Evolutionary conservation across 441 rosid species (phyloP), one percentile per base, ranked within the genome.

Genomic region (Cnidoscolus chayamansa): DNA sequence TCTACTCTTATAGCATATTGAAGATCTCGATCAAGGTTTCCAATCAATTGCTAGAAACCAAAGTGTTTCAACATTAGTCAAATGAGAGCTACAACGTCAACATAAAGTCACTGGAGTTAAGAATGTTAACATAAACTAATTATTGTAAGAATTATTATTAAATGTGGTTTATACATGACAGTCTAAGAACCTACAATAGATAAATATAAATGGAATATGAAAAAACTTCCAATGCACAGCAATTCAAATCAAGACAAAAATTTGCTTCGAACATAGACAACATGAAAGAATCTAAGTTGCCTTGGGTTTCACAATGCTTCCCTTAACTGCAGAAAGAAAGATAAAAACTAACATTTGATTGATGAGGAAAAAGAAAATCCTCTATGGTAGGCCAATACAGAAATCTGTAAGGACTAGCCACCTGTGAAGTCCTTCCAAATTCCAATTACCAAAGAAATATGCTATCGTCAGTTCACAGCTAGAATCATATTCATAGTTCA

Each of bases 11-110:
- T 87, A 66, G 99, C 94, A 84, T 93, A 93, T 81, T 93, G 93
- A 83, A 96, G 86, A 87, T 96, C 99, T 66, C 98, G 92, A 79
- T 86, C 96, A 81, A 96, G 97, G 81, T 96, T 96, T 73, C 84
- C 72, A 65, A 96, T 86, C 79, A 96, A 84, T 91, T 84, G 93
- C 99, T 95, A 93, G 78, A 78, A 48, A 84, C 74, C 72, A 72
- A 81, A 82, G 65, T 53, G 40, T 63, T 72, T 68, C 47, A 81
- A 55, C n/a, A 74, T 86, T 78, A 85, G 86, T 64, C 57, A 75
- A 72, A 48, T 37, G 61, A 61, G 68, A 68, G 63, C 62, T 56
- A 61, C 63, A 77, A 30, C 47, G 11, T 25, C 32, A 5, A 58
- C 10, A 35, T 56, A 12, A 31, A 64, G 61, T 55, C 17, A 43